A percentile compares a stretch with the other conserved stretches of the same genome.
Conservation (phyloP, 805 yeast genomes). For the Dipodascopsis uninucleata region DNA sequence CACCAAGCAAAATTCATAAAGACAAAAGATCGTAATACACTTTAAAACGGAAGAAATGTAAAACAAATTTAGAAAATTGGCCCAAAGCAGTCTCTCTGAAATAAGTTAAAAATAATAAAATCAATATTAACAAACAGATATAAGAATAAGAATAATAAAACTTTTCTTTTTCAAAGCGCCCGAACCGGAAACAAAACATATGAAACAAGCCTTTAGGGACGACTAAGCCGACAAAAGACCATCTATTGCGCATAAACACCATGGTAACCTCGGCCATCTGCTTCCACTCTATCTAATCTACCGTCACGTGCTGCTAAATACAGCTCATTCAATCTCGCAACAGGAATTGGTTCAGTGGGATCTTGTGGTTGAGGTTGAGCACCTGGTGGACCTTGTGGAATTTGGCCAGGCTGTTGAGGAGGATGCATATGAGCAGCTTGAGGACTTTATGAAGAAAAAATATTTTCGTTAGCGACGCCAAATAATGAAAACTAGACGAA, state of each 20-base stretch:
- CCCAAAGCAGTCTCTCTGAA: conserved; percentile 4
- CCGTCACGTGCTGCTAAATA: conserved; percentile 56
- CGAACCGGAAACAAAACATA: conserved; percentile 9
- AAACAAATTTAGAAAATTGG: background rate
- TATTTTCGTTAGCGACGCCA: background rate
- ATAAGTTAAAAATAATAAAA: background rate
- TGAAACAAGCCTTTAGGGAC: conserved; percentile 7
- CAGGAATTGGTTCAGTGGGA: conserved; percentile 39
- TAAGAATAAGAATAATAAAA: conserved; percentile 1
- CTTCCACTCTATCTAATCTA: conserved; percentile 51
- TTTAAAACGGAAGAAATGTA: background rate
- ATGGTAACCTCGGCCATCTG: conserved; percentile 44
- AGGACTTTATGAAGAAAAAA: conserved; percentile 13
- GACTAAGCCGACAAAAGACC: background rate
- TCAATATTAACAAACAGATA: conserved; percentile 2
- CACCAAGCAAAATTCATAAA: background rate
- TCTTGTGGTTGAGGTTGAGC: conserved; percentile 30
- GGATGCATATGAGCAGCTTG: conserved; percentile 26
- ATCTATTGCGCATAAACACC: conserved; percentile 41
- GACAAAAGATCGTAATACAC: background rate
- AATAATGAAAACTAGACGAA: background rate
- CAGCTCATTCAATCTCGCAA: conserved; percentile 48
- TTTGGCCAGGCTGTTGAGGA: conserved; percentile 19
- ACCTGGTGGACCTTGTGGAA: conserved; percentile 25
- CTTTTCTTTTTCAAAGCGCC: conserved; percentile 17